Evolutionary conservation across 2,329 filamentous ascomycete genomes (phyloP), one percentile per base, ranked within the genome.

Genomic region (Colletotrichum spaethianum): DNA sequence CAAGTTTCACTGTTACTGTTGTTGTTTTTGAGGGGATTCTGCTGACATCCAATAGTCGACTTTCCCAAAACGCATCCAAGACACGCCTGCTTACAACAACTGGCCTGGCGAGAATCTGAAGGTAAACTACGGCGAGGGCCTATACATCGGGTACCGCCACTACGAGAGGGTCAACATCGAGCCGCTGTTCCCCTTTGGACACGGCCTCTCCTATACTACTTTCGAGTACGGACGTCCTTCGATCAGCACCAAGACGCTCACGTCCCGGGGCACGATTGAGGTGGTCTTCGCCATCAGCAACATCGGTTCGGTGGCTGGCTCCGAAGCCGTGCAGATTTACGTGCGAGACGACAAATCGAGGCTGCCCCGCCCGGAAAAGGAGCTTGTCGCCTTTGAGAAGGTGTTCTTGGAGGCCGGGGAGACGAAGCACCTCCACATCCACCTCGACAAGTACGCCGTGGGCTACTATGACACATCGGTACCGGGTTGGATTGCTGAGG

Each of bases 141-240:
- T 94, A 16, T 93, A 91, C 81, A 88, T 94, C 66, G 93, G 93
- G 2, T 94, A 95, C 81, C 84, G 90, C 23, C 91, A 93, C 81
- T 94, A 93, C 79, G 92, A 95, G 76, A 88, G 88, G 26, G 82
- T 85, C 16, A 84, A 85, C 33, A 86, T 91, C 61, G 82, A 85
- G 6, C 90, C 91, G 0, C 84, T 93, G 0, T 94, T 94, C 81
- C 86, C 91, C 36, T 94, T 94, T 75, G 93, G 93, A 14, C 92
- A 93, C 78, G 93, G 93, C 1, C 85, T 94, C 9, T 93, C 91
- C 0, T 95, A 94, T 80, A 94, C 92, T 0, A 87, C 83, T 0
- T 94, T 94, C 78, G 85, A 87, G 57, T 92, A 93, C 77, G 89
- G 90, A 18, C 82, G 85, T 1, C 86, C 90, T 0, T 86, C 85